Evolutionary conservation across 2,329 filamentous ascomycete genomes (phyloP).

Genomic region (Emmonsia crescens): DNA sequence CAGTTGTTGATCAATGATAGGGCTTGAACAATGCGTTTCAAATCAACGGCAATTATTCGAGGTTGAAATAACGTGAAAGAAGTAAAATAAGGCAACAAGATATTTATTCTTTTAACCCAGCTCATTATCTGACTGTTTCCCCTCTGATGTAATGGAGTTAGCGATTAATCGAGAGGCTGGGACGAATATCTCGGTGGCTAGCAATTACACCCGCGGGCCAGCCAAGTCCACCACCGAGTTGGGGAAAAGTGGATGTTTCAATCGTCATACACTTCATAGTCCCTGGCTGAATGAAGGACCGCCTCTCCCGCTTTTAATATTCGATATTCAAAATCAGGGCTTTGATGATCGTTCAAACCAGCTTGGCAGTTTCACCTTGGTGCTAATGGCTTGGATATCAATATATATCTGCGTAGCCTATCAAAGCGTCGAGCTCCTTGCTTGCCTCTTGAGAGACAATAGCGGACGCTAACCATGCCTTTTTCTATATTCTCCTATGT

Average conservation of each 20-base stretch:
- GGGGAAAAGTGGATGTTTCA: neutral
- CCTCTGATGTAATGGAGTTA: neutral
- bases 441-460: neutral
- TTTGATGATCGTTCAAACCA: neutral
- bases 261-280: neutral
- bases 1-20: neutral
- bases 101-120: neutral
- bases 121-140: neutral
- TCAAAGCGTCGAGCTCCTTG: neutral
- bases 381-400: neutral
- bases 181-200: neutral
- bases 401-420: neutral
- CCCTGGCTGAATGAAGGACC: neutral
- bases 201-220: neutral
- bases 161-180: slow-evolving; percentile 3
- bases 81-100: neutral
- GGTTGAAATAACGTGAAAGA: neutral
- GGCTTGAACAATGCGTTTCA: neutral
- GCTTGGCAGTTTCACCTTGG: neutral
- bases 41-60: neutral
- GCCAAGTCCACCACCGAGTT: neutral
- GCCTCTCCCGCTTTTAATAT: neutral
- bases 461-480: neutral
- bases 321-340: neutral
- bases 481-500: neutral